Conservation (phyloP, 805 yeast species). For the Candida hungchunana region DNA sequence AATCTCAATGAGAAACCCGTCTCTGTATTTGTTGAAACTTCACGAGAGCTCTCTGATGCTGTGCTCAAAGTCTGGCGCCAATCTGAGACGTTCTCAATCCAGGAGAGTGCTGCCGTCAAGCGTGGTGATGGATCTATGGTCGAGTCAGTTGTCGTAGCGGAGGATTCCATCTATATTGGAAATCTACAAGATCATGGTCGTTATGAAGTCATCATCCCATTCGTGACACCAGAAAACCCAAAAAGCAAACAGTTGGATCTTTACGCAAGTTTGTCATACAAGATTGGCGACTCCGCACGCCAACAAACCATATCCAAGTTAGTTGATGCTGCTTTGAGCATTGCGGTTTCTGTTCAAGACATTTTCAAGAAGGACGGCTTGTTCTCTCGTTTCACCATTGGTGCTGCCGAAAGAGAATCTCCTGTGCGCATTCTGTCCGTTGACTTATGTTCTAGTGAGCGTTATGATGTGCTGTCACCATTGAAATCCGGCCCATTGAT, state of each 20-base stretch:
- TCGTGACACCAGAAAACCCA: slow-evolving; percentile 22
- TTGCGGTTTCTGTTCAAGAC: slow-evolving; percentile 80
- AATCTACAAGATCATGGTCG: slow-evolving; percentile 4
- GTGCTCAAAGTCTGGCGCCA: slow-evolving; percentile 11
- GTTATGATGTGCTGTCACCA: slow-evolving; percentile 32
- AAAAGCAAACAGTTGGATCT: slow-evolving; percentile 11
- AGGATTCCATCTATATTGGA: slow-evolving; percentile 2
- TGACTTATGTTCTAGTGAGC: slow-evolving; percentile 32
- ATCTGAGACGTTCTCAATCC: slow-evolving; percentile 2
- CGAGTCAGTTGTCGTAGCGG: slow-evolving; percentile 1
- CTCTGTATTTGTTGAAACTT: slow-evolving; percentile 15
- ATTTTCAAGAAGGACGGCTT: slow-evolving; percentile 54
- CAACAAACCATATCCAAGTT: slow-evolving; percentile 22
- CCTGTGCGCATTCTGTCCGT: slow-evolving; percentile 55
- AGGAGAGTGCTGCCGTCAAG: slow-evolving; percentile 2
- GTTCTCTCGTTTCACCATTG: slow-evolving; percentile 65
- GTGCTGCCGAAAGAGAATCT: slow-evolving; percentile 44
- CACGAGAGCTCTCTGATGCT: slow-evolving; percentile 5
- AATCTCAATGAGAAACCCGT: slow-evolving; percentile 17
- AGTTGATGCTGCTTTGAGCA: slow-evolving; percentile 50
- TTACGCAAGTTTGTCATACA: slow-evolving; percentile 14
- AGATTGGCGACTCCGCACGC: slow-evolving; percentile 3
- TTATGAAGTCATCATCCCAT: slow-evolving; percentile 32
- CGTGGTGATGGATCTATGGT: slow-evolving; percentile 1
- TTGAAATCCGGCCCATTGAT: slow-evolving; percentile 33